Evolutionary conservation across 1,284 basidiomycete genomes (phyloP).

Genomic region (Ustilago shanxiensis): DNA sequence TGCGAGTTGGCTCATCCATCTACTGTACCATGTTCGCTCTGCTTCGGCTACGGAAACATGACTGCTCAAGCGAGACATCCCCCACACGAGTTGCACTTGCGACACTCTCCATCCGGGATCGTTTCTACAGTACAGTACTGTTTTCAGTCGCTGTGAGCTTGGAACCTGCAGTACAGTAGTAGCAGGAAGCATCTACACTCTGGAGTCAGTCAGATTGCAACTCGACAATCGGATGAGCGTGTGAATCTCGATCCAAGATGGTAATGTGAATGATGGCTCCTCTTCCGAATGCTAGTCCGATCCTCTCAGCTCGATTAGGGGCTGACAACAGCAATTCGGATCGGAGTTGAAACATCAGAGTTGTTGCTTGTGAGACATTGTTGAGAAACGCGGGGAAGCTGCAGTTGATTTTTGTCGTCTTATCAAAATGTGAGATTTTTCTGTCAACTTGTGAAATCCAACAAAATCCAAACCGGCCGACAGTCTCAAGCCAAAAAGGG

Average conservation of each 20-base stretch:
- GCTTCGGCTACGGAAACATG: slow-evolving; percentile 8
- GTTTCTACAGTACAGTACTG: too few species aligned
- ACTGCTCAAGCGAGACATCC: slow-evolving; percentile 7
- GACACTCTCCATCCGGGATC: background rate
- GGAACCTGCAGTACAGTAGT: too few species aligned
- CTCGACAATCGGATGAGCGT: too few species aligned
- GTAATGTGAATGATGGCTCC: background rate
- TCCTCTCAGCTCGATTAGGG: background rate
- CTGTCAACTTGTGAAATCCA: background rate
- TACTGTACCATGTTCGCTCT: background rate
- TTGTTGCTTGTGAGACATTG: background rate
- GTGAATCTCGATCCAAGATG: background rate
- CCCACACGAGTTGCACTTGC: too few species aligned
- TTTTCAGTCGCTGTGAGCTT: too few species aligned
- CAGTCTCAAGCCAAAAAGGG: background rate
- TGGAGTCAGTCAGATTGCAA: too few species aligned
- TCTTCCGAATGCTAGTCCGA: background rate
- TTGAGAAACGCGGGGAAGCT: slow-evolving; percentile 4
- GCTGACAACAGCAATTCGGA: slow-evolving; percentile 3
- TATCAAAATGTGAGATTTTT: slow-evolving; percentile 1
- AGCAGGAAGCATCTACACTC: too few species aligned
- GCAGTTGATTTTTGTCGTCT: background rate
- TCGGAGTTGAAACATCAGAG: slow-evolving; percentile 6
- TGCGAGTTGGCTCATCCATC: background rate
- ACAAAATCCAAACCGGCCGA: background rate